Evolutionary conservation across 805 yeast genomes (phyloP).

Genomic region (Torulaspora microellipsoides): DNA sequence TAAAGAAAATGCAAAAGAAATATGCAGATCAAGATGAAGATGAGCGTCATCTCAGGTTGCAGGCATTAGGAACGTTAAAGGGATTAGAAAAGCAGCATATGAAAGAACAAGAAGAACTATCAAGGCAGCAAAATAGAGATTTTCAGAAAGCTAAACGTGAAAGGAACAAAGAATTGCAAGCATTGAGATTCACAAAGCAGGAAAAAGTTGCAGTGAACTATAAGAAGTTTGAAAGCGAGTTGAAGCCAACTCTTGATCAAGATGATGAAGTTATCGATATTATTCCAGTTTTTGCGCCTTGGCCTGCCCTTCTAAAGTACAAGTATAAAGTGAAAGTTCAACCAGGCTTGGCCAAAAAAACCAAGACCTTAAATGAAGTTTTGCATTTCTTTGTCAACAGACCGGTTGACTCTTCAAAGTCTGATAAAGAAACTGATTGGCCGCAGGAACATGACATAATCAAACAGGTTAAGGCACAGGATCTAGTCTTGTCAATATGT

Average conservation of each 20-base stretch:
- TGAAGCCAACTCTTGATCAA: constrained; percentile 27
- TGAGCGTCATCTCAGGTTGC: constrained; percentile 70
- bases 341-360: constrained; percentile 77
- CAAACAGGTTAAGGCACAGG: constrained; percentile 55
- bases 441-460: constrained; percentile 57
- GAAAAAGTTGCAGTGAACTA: constrained; percentile 43
- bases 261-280: constrained; percentile 57
- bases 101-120: constrained; percentile 33
- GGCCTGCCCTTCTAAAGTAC: constrained; percentile 69
- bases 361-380: constrained; percentile 74
- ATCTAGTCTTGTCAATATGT: constrained; percentile 61
- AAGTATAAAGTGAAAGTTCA: constrained; percentile 80
- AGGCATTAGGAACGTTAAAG: constrained; percentile 79
- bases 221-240: constrained; percentile 40
- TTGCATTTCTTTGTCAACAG: constrained; percentile 51
- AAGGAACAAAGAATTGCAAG: constrained; percentile 38
- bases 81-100: constrained; percentile 40
- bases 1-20: constrained; percentile 76
- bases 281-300: constrained; percentile 89
- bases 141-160: constrained; percentile 35
- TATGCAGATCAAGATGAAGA: constrained; percentile 92
- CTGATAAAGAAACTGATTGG: constrained; percentile 60
- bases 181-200: constrained; percentile 32
- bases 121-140: constrained; percentile 35
- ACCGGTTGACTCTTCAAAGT: constrained; percentile 42